Conservation (phyloP, 306 rosid genomes). For the Prunus dulcis region DNA sequence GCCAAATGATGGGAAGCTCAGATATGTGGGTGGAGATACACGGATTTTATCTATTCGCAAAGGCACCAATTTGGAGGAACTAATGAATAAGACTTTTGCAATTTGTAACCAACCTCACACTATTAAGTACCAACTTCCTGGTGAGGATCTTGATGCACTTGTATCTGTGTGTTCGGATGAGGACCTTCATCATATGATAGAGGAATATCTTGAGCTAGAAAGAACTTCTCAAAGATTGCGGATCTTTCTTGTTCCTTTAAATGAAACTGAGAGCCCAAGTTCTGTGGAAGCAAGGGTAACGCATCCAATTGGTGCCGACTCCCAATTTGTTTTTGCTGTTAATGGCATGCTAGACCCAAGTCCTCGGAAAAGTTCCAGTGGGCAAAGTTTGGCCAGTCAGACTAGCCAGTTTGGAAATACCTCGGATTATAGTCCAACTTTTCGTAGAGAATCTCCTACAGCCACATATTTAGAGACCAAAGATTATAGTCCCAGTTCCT, state of each 20-base stretch:
- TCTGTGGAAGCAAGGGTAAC: constrained; percentile 52
- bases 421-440: constrained; percentile 60
- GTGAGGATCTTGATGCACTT: constrained; percentile 97
- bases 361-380: constrained; percentile 47
- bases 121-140: constrained; percentile 93
- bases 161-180: constrained; percentile 90
- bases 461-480: constrained; percentile 46
- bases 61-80: constrained; percentile 52
- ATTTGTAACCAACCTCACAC: constrained; percentile 67
- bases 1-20: constrained; percentile 78
- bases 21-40: constrained; percentile 94
- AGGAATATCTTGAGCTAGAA: constrained; percentile 84
- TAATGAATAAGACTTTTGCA: constrained; percentile 60
- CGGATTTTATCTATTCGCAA: constrained; percentile 65
- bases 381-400: constrained; percentile 55
- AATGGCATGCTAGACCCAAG: constrained; percentile 70
- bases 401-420: constrained; percentile 51
- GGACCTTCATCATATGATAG: constrained; percentile 89
- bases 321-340: constrained; percentile 73
- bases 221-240: constrained; percentile 69
- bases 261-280: constrained; percentile 63
- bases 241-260: constrained; percentile 72
- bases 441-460: constrained; percentile 41
- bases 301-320: constrained; percentile 51
- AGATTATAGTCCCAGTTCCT: constrained; percentile 43